phyloP scores from a whole-genome alignment of 2,329 filamentous ascomycete genomes.

The Fusarium acutatum region DNA sequence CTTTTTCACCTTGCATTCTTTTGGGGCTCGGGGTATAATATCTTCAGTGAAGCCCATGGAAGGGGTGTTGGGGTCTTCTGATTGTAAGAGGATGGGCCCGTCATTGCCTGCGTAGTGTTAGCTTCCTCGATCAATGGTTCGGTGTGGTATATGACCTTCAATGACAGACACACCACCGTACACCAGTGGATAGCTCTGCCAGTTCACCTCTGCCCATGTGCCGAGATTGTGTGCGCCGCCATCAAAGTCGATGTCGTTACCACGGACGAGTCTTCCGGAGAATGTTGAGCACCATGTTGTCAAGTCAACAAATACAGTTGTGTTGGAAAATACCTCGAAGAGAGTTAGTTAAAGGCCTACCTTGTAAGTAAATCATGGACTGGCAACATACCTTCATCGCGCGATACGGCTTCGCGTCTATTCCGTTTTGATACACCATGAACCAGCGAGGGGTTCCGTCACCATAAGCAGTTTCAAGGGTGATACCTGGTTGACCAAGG shows the following conservation, averaged over 20 bases:
- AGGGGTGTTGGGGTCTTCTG: constrained; percentile 13
- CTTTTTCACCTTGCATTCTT: constrained; percentile 11
- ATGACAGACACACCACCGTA: constrained; percentile 34
- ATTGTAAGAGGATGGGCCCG: constrained; percentile 18
- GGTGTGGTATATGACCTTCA: constrained; percentile 3
- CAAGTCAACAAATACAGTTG: constrained; percentile 29
- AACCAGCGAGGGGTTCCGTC: constrained; percentile 22
- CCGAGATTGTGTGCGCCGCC: constrained; percentile 26
- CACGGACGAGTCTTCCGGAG: constrained; percentile 29
- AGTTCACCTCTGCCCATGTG: constrained; percentile 32
- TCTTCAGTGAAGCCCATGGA: constrained; percentile 17
- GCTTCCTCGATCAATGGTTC: neutral
- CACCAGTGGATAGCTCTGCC: constrained; percentile 19
- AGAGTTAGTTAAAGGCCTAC: neutral
- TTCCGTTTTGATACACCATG: constrained; percentile 32
- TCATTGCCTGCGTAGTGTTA: constrained; percentile 25
- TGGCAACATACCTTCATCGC: constrained; percentile 17
- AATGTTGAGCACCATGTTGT: constrained; percentile 15
- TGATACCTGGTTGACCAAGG: constrained; percentile 24
- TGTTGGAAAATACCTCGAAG: constrained; percentile 17
- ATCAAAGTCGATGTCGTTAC: constrained; percentile 17
- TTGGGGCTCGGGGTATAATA: constrained; percentile 17
- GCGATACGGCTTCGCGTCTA: constrained; percentile 33
- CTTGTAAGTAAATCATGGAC: neutral
- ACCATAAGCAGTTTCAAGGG: constrained; percentile 1